Evolutionary conservation across 192 early-diverging fungal species (phyloP), one percentile per base, ranked within the genome.

Genomic region (Entomortierella lignicola): DNA sequence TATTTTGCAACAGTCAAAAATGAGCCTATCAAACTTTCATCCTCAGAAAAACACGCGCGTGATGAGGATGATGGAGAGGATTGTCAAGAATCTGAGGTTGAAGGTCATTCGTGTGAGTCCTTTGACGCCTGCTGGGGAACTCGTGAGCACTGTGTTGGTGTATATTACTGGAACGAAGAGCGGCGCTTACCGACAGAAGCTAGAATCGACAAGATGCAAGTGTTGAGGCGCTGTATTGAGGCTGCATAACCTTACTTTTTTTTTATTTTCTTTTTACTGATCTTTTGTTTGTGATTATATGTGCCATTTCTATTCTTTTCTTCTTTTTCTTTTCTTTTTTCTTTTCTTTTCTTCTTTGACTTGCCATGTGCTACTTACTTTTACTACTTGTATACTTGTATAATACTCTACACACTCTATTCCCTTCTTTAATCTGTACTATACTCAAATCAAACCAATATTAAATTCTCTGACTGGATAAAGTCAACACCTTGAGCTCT

Each of bases 81-180:
- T 4, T 37, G 21, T 12, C 2, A 18, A 20, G 48, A 34, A 26
- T 6, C 10, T 7, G 62, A 54, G 13, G 23, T 31, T 2, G 62
- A 54, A 11, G 51, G n/a, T 34, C 62, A 54, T 13, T 21, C 11
- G 18, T 64, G 62, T 34, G 37, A 53, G 0, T 18, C 37, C 13
- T 66, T 66, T 66, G 63, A 66, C 30, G 10, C 41, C 12, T 66
- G 63, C 63, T 66, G 52, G 52, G 63, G 63, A 10, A 25, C 0
- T n/a, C 32, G 63, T 31, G 27, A 41, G 11, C 63, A 39, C n/a
- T 18, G 42, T 12, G 41, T 66, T 18, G 52, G 63, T 8, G 25
- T 66, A 1, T 66, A 66, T 44, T 55, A 44, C n/a, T 55, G 52
- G 52, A 20, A 43, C 10, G 63, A 47, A 15, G 44, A 47, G 20